Evolutionary conservation across 1,139 yeast species (phyloP).

Genomic region (Taphrina populina): DNA sequence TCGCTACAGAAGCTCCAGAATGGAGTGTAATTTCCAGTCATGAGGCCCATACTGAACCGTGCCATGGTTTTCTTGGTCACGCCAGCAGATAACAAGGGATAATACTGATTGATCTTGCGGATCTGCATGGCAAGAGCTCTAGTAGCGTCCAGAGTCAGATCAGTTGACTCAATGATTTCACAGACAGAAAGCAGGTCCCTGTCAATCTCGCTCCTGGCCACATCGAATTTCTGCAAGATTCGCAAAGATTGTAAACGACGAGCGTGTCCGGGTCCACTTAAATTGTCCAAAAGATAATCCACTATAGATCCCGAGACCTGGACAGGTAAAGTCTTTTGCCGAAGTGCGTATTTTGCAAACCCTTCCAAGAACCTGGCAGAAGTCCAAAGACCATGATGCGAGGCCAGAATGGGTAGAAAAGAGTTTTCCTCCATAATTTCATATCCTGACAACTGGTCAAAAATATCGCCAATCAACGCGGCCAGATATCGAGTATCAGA

Average conservation of each 20-base stretch:
- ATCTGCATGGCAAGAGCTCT: conserved; percentile 74
- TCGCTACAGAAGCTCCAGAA: conserved; percentile 38
- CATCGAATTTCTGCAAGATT: conserved; percentile 18
- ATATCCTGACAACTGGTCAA: conserved; percentile 7
- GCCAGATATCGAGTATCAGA: background rate
- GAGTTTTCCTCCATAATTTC: background rate
- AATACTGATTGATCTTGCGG: conserved; percentile 58
- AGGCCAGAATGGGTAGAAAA: background rate
- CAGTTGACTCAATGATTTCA: conserved; percentile 65
- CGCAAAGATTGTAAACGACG: conserved; percentile 30
- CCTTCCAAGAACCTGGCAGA: conserved; percentile 19
- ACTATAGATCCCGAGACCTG: background rate
- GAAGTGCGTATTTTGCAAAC: background rate
- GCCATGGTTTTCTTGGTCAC: conserved; percentile 52
- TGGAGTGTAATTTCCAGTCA: conserved; percentile 78
- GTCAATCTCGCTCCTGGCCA: conserved; percentile 11
- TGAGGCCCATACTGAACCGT: conserved; percentile 47
- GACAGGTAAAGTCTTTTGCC: background rate
- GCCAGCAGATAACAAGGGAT: conserved; percentile 41
- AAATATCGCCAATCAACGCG: conserved; percentile 5
- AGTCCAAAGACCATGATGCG: conserved; percentile 9
- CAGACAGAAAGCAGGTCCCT: conserved; percentile 48
- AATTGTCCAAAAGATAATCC: conserved; percentile 11
- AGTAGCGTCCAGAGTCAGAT: conserved; percentile 64
- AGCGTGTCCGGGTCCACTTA: conserved; percentile 22